Conservation (phyloP, 129 eudicot species). For the Flaveria brownii region DNA sequence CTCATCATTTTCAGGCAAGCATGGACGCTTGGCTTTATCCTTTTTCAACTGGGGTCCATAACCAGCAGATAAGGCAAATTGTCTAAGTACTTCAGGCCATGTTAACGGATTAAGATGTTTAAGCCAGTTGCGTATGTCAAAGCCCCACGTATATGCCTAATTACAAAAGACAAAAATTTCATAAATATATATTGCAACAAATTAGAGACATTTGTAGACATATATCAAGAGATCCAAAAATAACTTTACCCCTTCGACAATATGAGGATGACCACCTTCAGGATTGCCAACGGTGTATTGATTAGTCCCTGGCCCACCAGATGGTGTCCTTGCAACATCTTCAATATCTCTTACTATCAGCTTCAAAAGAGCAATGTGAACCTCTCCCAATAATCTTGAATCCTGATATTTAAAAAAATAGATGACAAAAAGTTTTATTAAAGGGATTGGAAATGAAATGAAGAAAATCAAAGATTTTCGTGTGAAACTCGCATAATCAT, state of each 20-base stretch:
- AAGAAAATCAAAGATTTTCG: conserved; percentile 6
- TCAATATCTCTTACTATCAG: conserved; percentile 78
- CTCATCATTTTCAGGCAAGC: conserved; percentile 65
- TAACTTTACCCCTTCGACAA: conserved; percentile 87
- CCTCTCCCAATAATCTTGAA: conserved; percentile 88
- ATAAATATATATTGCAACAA: conserved; percentile 10
- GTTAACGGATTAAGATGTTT: conserved; percentile 77
- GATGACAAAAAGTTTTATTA: background rate
- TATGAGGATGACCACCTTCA: conserved; percentile 95
- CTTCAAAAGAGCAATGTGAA: conserved; percentile 80
- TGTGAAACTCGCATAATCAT: conserved; percentile 74
- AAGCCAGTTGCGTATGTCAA: conserved; percentile 91
- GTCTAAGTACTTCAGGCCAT: conserved; percentile 94
- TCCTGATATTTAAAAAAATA: conserved; percentile 46
- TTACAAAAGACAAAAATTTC: background rate
- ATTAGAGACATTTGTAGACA: background rate
- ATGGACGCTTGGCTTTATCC: conserved; percentile 46
- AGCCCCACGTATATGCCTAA: conserved; percentile 91
- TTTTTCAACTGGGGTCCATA: conserved; percentile 86
- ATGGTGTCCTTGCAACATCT: conserved; percentile 88
- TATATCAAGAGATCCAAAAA: background rate
- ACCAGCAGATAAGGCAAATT: conserved; percentile 90
- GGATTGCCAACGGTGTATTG: conserved; percentile 86
- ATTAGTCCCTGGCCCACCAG: conserved; percentile 81
- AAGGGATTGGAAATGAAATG: background rate